Evolutionary conservation across 164 flowering plant species (phyloP), one percentile per base, ranked within the genome.

Genomic region (Akebia trifoliata): DNA sequence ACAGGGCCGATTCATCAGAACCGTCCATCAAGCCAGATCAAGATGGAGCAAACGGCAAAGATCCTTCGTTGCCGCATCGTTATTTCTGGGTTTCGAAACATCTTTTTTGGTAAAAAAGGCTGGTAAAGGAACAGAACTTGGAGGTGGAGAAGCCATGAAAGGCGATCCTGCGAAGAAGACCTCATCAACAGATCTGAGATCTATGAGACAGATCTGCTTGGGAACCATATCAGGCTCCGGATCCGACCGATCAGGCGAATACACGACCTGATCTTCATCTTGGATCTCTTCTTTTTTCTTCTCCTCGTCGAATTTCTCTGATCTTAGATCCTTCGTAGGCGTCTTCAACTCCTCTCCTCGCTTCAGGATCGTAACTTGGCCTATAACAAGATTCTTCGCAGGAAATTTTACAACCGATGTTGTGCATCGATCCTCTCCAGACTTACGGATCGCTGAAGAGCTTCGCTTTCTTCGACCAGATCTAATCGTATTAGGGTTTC

Each of bases 81-180:
- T 18, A 10, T 17, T 32, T 4, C n/a, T n/a, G n/a, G n/a, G n/a
- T n/a, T 8, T 10, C 1, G 8, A 3, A 8, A 31, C 50, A 8
- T n/a, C 39, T 24, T 66, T 74, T 64, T 69, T 80, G 15, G 31
- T 63, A 47, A 74, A 76, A 24, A 81, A 84, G 0, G 66, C 64
- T 1, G 90, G 90, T 9, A 84, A 17, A 4, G 92, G 92, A 7
- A 85, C 62, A 1, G 83, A 65, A 20, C 78, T 71, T 4, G 92
- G 92, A 1, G 86, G 79, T 0, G 92, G 92, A 0, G 92, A 83
- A 7, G 64, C 32, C 0, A 67, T 36, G 17, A 69, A 65, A 11
- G 72, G 80, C 15, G 84, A 61, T 9, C 92, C 92, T n/a, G 92
- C 86, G 49, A 50, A 50, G 17, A 14, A 82, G 29, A 56, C 40